Base-by-base conservation (phyloP, 495 filamentous ascomycete species). In the Talaromyces trachyspermus region DNA sequence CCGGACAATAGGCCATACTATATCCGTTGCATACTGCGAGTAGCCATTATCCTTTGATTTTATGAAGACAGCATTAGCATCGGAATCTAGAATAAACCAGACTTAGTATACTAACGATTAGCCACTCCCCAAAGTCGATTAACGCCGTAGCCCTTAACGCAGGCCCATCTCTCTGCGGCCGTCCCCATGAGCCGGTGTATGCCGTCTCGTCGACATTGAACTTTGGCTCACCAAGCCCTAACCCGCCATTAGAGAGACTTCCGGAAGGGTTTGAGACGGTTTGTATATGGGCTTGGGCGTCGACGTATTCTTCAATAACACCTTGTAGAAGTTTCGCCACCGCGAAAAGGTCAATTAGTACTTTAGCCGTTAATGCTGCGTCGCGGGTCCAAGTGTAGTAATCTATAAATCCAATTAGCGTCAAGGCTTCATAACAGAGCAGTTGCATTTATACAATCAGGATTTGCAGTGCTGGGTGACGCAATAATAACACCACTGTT, bases 351-450 rank as follows among this genome's bases (percentile, higher is more conserved):
- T 80, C 73, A 36, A 80, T 57, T 5, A 82, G 43, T 17, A 71
- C 64, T 38, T 77, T 74, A 46, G 79, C 54, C 0, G 74, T 79
- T 35, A 84, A 55, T 1, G 74, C 76, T 0, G 76, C 68, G 54
- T 84, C 80, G 33, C 80, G 65, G 19, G 74, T 77, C 80, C 80
- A 83, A 7, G 77, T 79, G 52, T 76, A 83, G 38, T 61, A 71
- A 35, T 70, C 65, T 49, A 24, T 12, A 10, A 7, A 11, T 4
- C 37, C 20, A 46, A 19, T 3, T 18, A 11, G 24, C 5, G 11
- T 19, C 17, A 4, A 44, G 23, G 48, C 58, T 61, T 53, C 49
- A 73, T 68, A 77, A 56, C 14, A 70, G 74, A 37, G 62, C 51
- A 4, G 51, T 38, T 30, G 60, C 17, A 41, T 14, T 63, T 79